These are phyloP conservation scores for Pseudogymnoascus destructans DNA, from an alignment of 2,329 filamentous ascomycete species.

Conservation along the genomic window DNA sequence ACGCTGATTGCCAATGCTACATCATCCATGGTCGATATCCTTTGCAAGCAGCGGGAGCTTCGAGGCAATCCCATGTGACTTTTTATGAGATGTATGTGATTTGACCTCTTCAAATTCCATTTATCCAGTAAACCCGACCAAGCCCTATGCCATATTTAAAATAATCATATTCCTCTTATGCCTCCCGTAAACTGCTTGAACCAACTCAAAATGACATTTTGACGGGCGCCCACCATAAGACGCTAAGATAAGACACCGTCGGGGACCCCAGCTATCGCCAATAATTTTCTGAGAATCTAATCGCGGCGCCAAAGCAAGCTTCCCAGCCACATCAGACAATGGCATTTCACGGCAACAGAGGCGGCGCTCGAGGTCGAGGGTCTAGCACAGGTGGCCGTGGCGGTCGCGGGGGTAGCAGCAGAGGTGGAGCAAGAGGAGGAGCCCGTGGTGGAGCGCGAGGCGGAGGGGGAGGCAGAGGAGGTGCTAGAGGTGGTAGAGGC, in stretches of 20 bases:
- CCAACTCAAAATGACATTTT: neutral
- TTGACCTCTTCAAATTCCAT: neutral
- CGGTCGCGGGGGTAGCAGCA: conserved; percentile 18
- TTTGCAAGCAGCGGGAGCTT: neutral
- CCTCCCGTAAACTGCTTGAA: neutral
- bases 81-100: neutral
- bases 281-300: conserved; percentile 11
- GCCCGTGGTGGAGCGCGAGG: conserved; percentile 25
- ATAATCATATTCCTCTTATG: neutral
- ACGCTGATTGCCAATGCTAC: neutral
- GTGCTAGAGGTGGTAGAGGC: conserved; percentile 21
- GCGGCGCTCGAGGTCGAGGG: conserved; percentile 17
- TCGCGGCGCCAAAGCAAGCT: neutral
- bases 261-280: conserved; percentile 8
- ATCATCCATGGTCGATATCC: neutral
- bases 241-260: conserved; percentile 3
- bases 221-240: neutral
- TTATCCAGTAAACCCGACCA: neutral
- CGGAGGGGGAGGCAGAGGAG: conserved; percentile 21
- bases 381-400: conserved; percentile 18
- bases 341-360: conserved; percentile 19
- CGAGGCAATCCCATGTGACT: neutral
- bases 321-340: conserved; percentile 8
- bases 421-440: conserved; percentile 18
- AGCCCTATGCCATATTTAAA: neutral